Percentiles rank a stretch among this genome's conserved stretches.
Conservation (phyloP, 306 rosid species). For the Neltuma alba region DNA sequence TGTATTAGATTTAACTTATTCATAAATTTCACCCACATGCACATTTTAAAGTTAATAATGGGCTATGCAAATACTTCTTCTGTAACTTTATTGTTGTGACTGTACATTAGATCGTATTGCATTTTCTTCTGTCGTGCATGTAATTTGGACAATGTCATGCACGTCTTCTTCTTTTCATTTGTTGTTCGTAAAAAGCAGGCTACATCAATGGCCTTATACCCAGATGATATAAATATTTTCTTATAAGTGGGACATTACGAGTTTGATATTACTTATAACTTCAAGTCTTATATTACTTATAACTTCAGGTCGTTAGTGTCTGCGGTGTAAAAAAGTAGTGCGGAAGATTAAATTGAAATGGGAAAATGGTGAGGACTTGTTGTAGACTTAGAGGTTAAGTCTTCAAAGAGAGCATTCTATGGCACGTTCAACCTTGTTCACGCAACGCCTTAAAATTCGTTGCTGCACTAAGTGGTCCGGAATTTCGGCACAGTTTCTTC, state of each 20-base stretch:
- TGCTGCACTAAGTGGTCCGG: conserved; percentile 6
- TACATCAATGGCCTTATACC: too few species aligned
- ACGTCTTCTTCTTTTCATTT: neutral
- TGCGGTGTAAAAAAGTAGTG: too few species aligned
- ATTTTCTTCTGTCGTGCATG: neutral
- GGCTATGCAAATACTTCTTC: neutral
- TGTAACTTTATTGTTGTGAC: neutral
- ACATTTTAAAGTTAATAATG: neutral
- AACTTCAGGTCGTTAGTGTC: too few species aligned
- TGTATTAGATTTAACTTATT: conserved; percentile 1
- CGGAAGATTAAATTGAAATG: too few species aligned
- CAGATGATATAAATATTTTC: too few species aligned
- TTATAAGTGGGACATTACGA: too few species aligned
- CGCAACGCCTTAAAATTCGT: neutral
- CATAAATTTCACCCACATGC: neutral
- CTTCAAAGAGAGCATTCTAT: neutral
- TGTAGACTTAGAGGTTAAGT: conserved; percentile 45
- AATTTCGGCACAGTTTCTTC: neutral
- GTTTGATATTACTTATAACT: too few species aligned
- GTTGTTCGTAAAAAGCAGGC: too few species aligned
- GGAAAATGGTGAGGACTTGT: too few species aligned
- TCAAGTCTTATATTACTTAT: too few species aligned
- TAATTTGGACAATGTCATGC: neutral
- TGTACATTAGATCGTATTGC: neutral
- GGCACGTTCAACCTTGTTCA: conserved; percentile 20